Base-by-base conservation (phyloP, 495 filamentous ascomycete genomes). In the Lepidopterella palustris region DNA sequence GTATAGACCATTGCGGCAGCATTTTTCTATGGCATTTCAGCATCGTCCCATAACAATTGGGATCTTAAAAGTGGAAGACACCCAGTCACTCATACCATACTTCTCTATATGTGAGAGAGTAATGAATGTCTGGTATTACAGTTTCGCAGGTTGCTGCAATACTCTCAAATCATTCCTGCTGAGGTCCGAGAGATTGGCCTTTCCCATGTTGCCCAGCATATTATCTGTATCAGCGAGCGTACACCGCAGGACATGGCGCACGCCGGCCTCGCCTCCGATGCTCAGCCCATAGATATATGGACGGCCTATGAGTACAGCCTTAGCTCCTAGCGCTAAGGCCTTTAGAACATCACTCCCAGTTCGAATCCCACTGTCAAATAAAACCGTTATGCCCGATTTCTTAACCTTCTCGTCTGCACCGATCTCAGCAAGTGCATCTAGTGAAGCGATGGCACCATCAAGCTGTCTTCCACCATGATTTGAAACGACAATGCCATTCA, bases 241-340 rank as follows among this genome's bases (percentile, higher is more conserved):
- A 4, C 79, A 77, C 47, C 77, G 75, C 27, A 86, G 59, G 2
- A 86, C 81, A 54, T 82, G 74, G 58, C 78, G 78, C 2, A 80
- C 84, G 4, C 84, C 84, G 40, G 77, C 70, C 57, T 80, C 75
- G 8, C 84, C 84, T 28, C 74, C 76, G 13, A 71, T 63, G 4
- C 58, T 69, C 6, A 72, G 54, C 0, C 71, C 71, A 32, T 70
- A 74, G 8, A 70, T 57, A 26, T 61, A 70, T n/a, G 69, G 69
- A 4, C 71, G 59, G 2, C 71, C 71, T 15, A 72, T 51, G 9
- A 70, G 45, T 1, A 68, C 66, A 40, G 58, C 62, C 29, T 71
- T 63, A 6, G 71, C 71, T 0, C 71, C 71, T 8, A 74, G 48
- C 4, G 68, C 70, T 6, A 74, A 45, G 5, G 71, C 71, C 55